Evolutionary conservation across 2,329 filamentous ascomycete species (phyloP), one percentile per base, ranked within the genome.

Genomic region (Aspergillus sp.): DNA sequence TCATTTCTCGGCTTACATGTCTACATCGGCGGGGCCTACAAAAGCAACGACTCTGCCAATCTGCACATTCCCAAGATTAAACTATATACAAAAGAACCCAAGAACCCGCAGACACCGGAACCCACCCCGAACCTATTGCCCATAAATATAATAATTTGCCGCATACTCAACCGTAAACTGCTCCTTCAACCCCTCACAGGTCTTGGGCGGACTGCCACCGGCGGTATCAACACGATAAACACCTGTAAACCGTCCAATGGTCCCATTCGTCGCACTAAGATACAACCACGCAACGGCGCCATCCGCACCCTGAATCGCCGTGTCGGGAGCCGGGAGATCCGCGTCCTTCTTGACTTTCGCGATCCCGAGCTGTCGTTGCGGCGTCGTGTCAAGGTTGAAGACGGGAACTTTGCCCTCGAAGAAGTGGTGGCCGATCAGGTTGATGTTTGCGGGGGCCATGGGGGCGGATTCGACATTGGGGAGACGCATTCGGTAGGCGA

Each of bases 151-250:
- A 69, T 91, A 97, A 84, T 93, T 86, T 47, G 93, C 88, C 34
- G 91, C 84, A 78, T 98, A 97, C 72, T 93, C 83, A 15, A 97
- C 86, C 64, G 89, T 81, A 68, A 97, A 93, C 1, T 77, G 72
- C 11, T 83, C 81, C 0, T 82, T 75, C 82, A 87, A 83, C 11
- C 87, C 90, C 38, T 84, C 75, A 74, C 94, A 98, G 0, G 87
- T 91, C 28, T 85, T 81, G 0, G 93, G 93, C 2, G 92, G 79
- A 51, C 84, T 86, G 11, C 94, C 94, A 28, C 93, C 93, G 0
- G 90, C 92, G 11, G 94, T 98, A 70, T 91, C 85, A 49, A 97
- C 80, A 13, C 94, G 86, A 79, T 94, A 98, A 25, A 97, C 89
- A 74, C 92, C 87, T 74, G 88, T 85, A 68, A 91, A 86, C 49